These are phyloP conservation scores for Alternaria longipes DNA, from an alignment of 2,329 filamentous ascomycete genomes.

Conservation along the genomic window DNA sequence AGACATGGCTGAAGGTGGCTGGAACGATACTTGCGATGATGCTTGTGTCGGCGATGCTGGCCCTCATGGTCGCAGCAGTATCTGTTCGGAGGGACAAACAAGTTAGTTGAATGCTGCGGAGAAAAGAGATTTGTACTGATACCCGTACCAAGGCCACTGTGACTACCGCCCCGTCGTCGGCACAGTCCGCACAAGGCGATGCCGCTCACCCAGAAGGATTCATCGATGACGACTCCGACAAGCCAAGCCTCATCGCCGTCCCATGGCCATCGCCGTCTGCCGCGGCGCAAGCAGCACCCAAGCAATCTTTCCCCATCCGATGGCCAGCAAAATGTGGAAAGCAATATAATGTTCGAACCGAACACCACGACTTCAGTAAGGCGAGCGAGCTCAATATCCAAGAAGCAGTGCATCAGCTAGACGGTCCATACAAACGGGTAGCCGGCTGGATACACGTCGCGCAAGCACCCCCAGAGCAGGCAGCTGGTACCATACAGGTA, in stretches of 20 bases:
- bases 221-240: conserved; percentile 25
- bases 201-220: conserved; percentile 22
- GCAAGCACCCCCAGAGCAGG: conserved; percentile 47
- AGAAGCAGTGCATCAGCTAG: conserved; percentile 43
- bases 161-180: conserved; percentile 10
- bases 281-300: conserved; percentile 16
- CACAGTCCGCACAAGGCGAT: conserved; percentile 24
- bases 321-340: conserved; percentile 48
- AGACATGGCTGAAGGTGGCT: conserved; percentile 33
- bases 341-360: conserved; percentile 44
- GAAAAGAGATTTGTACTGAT: conserved; percentile 9
- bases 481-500: conserved; percentile 46
- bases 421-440: conserved; percentile 46
- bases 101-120: conserved; percentile 19
- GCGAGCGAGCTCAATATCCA: conserved; percentile 37
- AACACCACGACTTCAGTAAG: conserved; percentile 40
- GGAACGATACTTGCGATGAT: conserved; percentile 32
- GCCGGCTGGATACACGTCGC: conserved; percentile 52
- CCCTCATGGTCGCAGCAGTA: conserved; percentile 30
- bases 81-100: conserved; percentile 28
- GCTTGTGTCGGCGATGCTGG: conserved; percentile 35
- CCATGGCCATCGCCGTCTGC: conserved; percentile 28
- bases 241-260: conserved; percentile 21
- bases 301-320: conserved; percentile 44
- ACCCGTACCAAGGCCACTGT: conserved; percentile 3